A percentile compares a stretch with the other conserved stretches of the same genome.
Evolutionary conservation across 257 asterid genomes (phyloP).

Genomic region (Nicotiana tomentosiformis): DNA sequence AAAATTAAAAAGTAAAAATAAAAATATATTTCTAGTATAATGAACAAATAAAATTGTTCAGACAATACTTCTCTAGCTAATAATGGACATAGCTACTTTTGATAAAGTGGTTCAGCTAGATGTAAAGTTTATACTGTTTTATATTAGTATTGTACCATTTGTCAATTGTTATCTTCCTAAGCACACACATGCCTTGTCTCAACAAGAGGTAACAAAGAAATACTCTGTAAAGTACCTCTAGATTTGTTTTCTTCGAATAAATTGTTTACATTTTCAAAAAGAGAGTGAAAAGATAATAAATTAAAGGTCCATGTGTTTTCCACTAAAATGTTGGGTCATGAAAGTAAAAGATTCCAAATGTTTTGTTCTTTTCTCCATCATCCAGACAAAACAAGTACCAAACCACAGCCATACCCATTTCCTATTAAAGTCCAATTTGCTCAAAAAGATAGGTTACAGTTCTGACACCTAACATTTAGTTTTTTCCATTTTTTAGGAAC

Average conservation of each 20-base stretch:
- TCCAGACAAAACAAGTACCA: not conserved
- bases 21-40: too few species aligned
- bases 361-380: conserved; percentile 25
- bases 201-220: conserved; percentile 4
- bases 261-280: not conserved
- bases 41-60: too few species aligned
- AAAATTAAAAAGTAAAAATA: too few species aligned
- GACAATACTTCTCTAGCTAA: too few species aligned
- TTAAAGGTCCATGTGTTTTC: conserved; percentile 13
- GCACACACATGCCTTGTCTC: conserved; percentile 1
- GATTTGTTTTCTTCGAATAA: not conserved
- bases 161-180: not conserved
- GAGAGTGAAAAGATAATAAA: not conserved
- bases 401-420: conserved; percentile 1
- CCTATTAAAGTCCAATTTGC: conserved; percentile 13
- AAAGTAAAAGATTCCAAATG: conserved; percentile 41
- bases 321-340: conserved; percentile 17
- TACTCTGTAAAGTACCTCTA: not conserved
- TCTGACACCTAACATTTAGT: not conserved
- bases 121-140: not conserved
- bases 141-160: not conserved
- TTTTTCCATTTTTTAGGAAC: not conserved
- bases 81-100: not conserved
- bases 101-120: not conserved
- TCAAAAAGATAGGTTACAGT: conserved; percentile 3